These are phyloP conservation scores for Puccinia coronata DNA, from an alignment of 1,284 basidiomycete genomes.

Conservation along the genomic window DNA sequence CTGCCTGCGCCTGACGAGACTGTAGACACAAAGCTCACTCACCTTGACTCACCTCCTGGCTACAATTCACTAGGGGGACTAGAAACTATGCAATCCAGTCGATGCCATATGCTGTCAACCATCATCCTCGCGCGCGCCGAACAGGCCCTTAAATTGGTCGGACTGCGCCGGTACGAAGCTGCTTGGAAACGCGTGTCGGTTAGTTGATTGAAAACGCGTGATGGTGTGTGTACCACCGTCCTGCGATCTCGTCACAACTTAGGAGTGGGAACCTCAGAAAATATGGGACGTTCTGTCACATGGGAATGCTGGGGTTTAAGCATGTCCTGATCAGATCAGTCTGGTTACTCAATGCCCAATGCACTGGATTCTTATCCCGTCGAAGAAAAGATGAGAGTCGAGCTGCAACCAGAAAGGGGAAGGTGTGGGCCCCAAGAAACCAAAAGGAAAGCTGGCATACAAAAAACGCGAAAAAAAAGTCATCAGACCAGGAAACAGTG, in stretches of 20 bases:
- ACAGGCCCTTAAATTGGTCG: too few relatives aligned
- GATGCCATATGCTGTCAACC: too few relatives aligned
- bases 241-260: neutral
- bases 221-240: neutral
- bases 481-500: neutral
- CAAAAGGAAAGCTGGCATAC: neutral
- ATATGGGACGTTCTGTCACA: neutral
- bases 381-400: constrained; percentile 1
- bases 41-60: too few relatives aligned
- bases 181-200: neutral
- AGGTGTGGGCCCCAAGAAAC: constrained; percentile 6
- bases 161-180: neutral
- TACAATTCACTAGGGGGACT: too few relatives aligned
- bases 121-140: too few relatives aligned
- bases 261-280: constrained; percentile 5
- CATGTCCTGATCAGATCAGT: neutral
- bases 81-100: too few relatives aligned
- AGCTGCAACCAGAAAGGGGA: neutral
- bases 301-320: neutral
- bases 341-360: neutral
- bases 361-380: constrained; percentile 6
- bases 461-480: neutral
- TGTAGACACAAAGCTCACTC: too few relatives aligned
- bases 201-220: neutral
- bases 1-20: too few relatives aligned